Evolutionary conservation across 2,329 filamentous ascomycete species (phyloP), one percentile per base, ranked within the genome.

Genomic region (Fusarium continuum): DNA sequence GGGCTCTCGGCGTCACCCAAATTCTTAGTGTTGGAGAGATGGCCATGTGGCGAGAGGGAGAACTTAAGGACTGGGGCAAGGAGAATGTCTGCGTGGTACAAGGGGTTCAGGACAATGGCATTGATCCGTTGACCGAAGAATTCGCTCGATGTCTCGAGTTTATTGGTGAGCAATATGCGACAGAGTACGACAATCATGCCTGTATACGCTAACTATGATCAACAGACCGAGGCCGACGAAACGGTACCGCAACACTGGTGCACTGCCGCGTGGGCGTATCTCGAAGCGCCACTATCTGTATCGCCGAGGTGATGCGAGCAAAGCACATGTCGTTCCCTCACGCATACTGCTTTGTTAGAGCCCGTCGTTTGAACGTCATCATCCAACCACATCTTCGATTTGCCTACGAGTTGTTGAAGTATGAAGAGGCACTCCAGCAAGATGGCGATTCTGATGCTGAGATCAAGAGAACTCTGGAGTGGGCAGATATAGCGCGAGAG

Each of bases 181-280:
- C 35, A 11, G 28, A 10, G 5, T n/a, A 25, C 19, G 13, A 6
- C 16, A 14, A 25, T 25, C 3, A 13, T 25, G 22, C 36, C 14
- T 28, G 17, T 3, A 9, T 28, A 51, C 45, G 38, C 65, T 55
- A 56, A 63, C 43, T 20, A 16, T 36, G n/a, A 40, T 32, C 13
- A 39, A 50, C 70, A 97, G 95, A 92, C 67, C 87, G 88, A 67
- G 93, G 94, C 29, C 91, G 90, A 72, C 79, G 79, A 31, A 90
- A 91, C 36, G 89, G 90, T 25, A 91, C 87, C 5, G 92, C 94
- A 20, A 98, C 95, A 0, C 83, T 99, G 53, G 95, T 99, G 14
- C 95, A 99, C 75, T 99, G 95, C 75, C 90, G 95, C 16, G 95
- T 99, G 8, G 95, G 95, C 41, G 95, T 99, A 50, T 97, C 93